A percentile compares a stretch with the other conserved stretches of the same genome.
Evolutionary conservation across 345 rosid species (phyloP).

Genomic region (Linum usitatissimum): DNA sequence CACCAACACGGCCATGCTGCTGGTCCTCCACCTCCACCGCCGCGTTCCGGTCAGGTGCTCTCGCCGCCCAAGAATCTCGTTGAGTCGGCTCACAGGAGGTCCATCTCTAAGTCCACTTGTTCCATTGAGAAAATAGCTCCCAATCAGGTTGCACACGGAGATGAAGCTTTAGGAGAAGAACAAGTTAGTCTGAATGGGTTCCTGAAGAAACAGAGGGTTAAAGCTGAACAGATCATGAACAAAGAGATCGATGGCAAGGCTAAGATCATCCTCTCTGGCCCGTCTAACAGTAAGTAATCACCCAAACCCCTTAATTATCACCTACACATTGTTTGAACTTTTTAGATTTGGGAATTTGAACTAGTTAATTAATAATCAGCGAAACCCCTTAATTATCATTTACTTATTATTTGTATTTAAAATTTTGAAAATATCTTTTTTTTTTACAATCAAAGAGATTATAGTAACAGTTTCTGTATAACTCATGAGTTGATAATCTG

Average conservation of each 20-base stretch:
- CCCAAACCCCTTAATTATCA: not conserved
- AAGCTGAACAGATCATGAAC: conserved; percentile 30
- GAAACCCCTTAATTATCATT: too few species aligned
- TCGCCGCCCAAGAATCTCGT: conserved; percentile 46
- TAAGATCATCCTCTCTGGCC: conserved; percentile 46
- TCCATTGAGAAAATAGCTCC: conserved; percentile 29
- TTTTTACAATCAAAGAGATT: too few species aligned
- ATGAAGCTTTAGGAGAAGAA: conserved; percentile 19
- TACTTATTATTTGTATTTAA: too few species aligned
- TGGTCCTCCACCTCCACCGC: conserved; percentile 10
- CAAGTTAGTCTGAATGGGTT: conserved; percentile 32
- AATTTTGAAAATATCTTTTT: too few species aligned
- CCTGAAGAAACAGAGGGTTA: conserved; percentile 36
- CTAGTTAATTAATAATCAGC: too few species aligned
- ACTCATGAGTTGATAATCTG: too few species aligned
- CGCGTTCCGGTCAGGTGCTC: conserved; percentile 16
- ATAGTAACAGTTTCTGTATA: too few species aligned
- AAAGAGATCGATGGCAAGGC: conserved; percentile 31
- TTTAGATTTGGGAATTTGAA: too few species aligned
- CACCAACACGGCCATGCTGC: not conserved
- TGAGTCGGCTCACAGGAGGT: conserved; percentile 41
- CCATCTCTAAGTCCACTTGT: conserved; percentile 37
- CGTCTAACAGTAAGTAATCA: conserved; percentile 45
- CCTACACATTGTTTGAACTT: too few species aligned
- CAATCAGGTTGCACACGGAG: conserved; percentile 9